Base-by-base conservation (phyloP, 148 eudicot genomes). In the Fagopyrum homotropicum region DNA sequence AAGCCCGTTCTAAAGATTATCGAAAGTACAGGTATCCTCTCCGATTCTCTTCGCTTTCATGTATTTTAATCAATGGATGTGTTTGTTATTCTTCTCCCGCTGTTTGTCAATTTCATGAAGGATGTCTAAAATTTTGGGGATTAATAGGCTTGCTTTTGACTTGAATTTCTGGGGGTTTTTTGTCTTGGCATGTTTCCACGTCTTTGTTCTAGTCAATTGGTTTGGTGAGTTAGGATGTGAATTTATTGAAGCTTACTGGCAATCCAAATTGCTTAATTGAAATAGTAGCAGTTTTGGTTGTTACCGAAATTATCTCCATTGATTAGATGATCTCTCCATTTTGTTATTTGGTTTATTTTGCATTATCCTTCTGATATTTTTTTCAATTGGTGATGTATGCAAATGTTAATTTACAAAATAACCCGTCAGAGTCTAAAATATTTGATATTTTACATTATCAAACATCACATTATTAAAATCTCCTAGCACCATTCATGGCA, bases 21-120 rank as follows among this genome's bases (percentile, higher is more conserved):
- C 86, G 72, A 9, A 86, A 84, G 76, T 94, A 94, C 89, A 94
- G 93, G 98, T 94, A 52, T 40, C 47, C 19, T 43, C 71, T 30
- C 44, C 4, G 26, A 22, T 57, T 57, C 30, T 22, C 30, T 10
- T 9, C 15, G 43, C 40, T 35, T 66, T 66, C 47, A 5, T 66
- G 22, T 26, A 5, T 40, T 12, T 40, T 0, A 66, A 66, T 66
- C 46, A 2, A 66, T 15, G 47, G 19, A 0, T 14, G 71, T 14
- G 6, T 40, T 35, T 66, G 71, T 6, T 66, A 43, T 0, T 30
- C 10, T 15, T 66, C 71, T 66, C 30, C 47, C 7, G 71, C n/a
- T 14, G 70, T 43, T 9, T 35, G 7, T 66, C 9, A 35, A 40
- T 40, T 40, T 40, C n/a, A 66, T 64, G 4, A 17, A 43, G 4